These are phyloP conservation scores for Hermanozyma aechmeae DNA, from an alignment of 805 yeast species.

Conservation along the genomic window DNA sequence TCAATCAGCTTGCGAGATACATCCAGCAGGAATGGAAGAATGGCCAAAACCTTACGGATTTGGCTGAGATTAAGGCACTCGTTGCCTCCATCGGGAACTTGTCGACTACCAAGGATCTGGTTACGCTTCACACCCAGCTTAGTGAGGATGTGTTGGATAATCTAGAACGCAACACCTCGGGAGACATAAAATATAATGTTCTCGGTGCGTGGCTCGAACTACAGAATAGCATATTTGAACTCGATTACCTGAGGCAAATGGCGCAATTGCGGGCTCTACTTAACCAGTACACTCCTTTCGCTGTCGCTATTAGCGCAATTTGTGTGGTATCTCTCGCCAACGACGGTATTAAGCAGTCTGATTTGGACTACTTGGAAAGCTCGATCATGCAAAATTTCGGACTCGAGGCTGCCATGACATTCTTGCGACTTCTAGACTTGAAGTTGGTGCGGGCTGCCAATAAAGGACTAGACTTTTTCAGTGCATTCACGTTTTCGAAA, in stretches of 20 bases:
- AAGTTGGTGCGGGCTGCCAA: constrained; percentile 34
- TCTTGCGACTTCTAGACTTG: constrained; percentile 40
- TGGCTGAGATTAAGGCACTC: constrained; percentile 52
- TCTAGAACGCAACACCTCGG: constrained; percentile 22
- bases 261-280: constrained; percentile 29
- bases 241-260: constrained; percentile 26
- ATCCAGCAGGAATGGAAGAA: constrained; percentile 60
- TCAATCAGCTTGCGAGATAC: constrained; percentile 62
- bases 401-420: constrained; percentile 33
- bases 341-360: constrained; percentile 61
- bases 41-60: constrained; percentile 13
- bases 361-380: constrained; percentile 43
- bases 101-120: constrained; percentile 56
- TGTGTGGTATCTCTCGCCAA: constrained; percentile 53
- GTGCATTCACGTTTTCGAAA: neutral
- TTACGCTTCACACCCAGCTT: constrained; percentile 66
- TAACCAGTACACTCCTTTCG: constrained; percentile 21
- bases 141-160: constrained; percentile 53
- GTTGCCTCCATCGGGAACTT: constrained; percentile 62
- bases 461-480: constrained; percentile 1
- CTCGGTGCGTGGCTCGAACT: constrained; percentile 44
- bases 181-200: constrained; percentile 14
- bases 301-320: constrained; percentile 42
- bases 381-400: constrained; percentile 63
- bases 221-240: constrained; percentile 59